phyloP scores from a whole-genome alignment of 2,329 filamentous ascomycete genomes.

The Hypocreales sp. region DNA sequence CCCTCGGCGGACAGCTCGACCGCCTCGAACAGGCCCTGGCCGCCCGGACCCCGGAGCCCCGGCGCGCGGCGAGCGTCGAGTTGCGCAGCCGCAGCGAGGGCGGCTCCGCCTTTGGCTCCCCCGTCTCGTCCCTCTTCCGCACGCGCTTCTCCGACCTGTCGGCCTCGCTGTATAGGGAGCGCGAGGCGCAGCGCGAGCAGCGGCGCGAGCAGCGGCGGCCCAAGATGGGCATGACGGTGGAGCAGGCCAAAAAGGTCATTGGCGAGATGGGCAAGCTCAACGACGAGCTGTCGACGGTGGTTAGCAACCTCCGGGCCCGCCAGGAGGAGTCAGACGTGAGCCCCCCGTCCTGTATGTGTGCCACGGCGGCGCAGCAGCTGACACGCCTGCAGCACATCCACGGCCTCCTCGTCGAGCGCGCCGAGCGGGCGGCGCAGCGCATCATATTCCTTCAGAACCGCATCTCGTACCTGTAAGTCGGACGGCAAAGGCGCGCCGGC shows the following conservation, averaged over 20 bases:
- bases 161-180: conserved; percentile 16
- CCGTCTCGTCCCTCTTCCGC: conserved; percentile 19
- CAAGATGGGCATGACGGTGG: conserved; percentile 15
- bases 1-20: conserved; percentile 20
- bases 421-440: conserved; percentile 39
- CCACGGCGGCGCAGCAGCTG: no score
- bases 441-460: conserved; percentile 45
- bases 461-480: conserved; percentile 39
- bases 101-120: conserved; percentile 17
- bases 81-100: conserved; percentile 11
- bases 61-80: conserved; percentile 9
- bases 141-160: conserved; percentile 24
- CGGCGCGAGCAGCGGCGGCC: conserved; percentile 11
- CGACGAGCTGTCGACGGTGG: conserved; percentile 30
- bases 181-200: conserved; percentile 10
- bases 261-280: conserved; percentile 26
- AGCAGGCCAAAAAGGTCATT: conserved; percentile 21
- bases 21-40: conserved; percentile 18
- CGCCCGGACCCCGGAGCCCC: conserved; percentile 5
- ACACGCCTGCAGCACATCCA: conserved; percentile 41
- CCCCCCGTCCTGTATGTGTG: conserved; percentile 1
- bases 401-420: conserved; percentile 39
- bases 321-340: conserved; percentile 45
- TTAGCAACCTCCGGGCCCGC: conserved; percentile 34
- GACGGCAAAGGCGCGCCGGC: no score